Base-by-base conservation (phyloP, 1,284 basidiomycete species). In the Moesziomyces sp. region DNA sequence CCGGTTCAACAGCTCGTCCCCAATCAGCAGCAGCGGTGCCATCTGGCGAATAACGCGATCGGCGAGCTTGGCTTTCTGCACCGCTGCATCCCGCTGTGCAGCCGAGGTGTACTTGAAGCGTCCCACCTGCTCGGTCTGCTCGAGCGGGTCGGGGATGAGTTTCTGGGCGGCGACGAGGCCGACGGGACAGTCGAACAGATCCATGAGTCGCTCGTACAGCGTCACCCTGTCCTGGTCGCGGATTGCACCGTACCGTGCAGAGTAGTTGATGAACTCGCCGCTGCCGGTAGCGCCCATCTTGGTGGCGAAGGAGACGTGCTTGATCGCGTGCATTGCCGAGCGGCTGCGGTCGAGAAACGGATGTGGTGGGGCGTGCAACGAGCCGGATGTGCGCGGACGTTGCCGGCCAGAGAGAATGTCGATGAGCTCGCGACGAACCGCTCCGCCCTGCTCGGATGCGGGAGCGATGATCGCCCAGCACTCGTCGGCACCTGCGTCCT, bases 401-500 rank as follows among this genome's bases (percentile, higher is more conserved):
- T 43, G 35, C 3, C 44, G 48, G 19, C 76, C 69, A 0, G 76
- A 48, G 23, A 77, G 53, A 19, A 76, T 58, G 44, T 71, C 61
- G 19, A 77, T 52, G 43, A 82, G 51, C n/a, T 62, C 51, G n/a
- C 53, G 46, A 24, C 78, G 67, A 3, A 78, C 73, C 2, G 59
- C 54, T 5, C 77, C 78, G 40, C 77, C 80, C 40, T 50, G 44
- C 42, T 80, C 78, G 18, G 70, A 66, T 5, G 80, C 71, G 0
- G 80, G 80, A 0, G 65, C 75, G 30, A 79, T 60, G 60, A 82
- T 71, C n/a, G 78, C 78, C 80, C 80, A 82, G 55, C 75, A 76
- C 58, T 82, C 77, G 13, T 66, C 51, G 7, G 47, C 21, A 23
- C 57, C 78, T 0, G 11, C 11, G 33, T 82, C 78, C 13, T 63